phyloP scores from a whole-genome alignment of 75 land plant genomes.

The Selaginella moellendorffii region DNA sequence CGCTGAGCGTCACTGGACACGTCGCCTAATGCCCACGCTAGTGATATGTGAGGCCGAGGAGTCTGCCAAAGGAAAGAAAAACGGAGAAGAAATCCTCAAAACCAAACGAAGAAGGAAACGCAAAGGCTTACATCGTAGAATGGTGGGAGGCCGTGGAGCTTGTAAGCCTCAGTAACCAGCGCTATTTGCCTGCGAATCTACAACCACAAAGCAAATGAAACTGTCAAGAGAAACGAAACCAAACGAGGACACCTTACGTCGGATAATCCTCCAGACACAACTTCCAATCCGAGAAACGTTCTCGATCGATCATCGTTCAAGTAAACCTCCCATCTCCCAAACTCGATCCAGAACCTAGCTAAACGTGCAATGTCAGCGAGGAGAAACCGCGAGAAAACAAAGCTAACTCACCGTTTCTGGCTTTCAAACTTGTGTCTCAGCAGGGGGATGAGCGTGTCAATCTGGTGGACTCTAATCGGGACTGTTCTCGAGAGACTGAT shows the following conservation, averaged over 20 bases:
- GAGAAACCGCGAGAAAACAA: background rate
- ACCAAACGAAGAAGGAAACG: too few species aligned
- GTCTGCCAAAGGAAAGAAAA: too few species aligned
- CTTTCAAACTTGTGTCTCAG: constrained; percentile 60
- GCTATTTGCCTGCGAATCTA: constrained; percentile 71
- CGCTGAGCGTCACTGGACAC: background rate
- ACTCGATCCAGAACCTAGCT: constrained; percentile 68
- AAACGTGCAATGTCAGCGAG: background rate
- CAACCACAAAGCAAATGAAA: too few species aligned
- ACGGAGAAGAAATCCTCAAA: too few species aligned
- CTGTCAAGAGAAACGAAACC: too few species aligned
- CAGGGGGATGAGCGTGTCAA: constrained; percentile 66
- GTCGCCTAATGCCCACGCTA: constrained; percentile 7
- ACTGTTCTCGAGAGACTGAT: constrained; percentile 84
- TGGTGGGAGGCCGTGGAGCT: constrained; percentile 74
- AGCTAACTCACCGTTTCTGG: constrained; percentile 41
- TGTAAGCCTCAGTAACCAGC: constrained; percentile 54
- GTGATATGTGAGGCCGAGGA: constrained; percentile 9
- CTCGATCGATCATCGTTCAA: constrained; percentile 80
- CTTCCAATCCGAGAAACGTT: constrained; percentile 70
- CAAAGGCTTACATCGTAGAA: constrained; percentile 69
- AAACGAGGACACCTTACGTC: constrained; percentile 41
- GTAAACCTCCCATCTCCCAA: constrained; percentile 77
- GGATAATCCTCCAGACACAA: constrained; percentile 41
- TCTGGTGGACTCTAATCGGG: constrained; percentile 80